Base-by-base conservation (phyloP, 768 basidiomycete genomes). In the Holtermannia corniformis region DNA sequence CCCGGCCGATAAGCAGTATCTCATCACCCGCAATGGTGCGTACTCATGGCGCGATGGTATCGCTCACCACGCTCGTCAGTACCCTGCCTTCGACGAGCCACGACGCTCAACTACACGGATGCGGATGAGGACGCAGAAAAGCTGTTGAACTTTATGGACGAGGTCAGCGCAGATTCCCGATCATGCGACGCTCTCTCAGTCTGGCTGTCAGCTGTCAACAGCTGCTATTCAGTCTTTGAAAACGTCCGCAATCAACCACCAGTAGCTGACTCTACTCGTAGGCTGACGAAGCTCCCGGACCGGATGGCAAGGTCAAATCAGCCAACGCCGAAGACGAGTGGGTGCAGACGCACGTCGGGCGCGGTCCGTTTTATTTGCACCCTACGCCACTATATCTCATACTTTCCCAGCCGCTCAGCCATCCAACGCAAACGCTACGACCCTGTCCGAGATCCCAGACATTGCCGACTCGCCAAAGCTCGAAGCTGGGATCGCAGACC, bases 61-160 rank as follows among this genome's bases (percentile, higher is more conserved):
- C 37, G n/a, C 43, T 12, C 21, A 44, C 4, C 19, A 3, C 5
- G 16, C n/a, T 13, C 23, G 23, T 16, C 50, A 78, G 95, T 97
- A n/a, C 89, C 95, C 5, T 97, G 92, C 72, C 81, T 97, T 26
- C 83, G 93, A 44, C 82, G 95, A 62, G 95, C 91, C 11, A 88
- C 85, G 2, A 84, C 90, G 27, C 78, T 95, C 44, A 85, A 88
- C 43, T 92, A 93, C 76, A 91, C 90, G 1, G 93, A 93, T 61
- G 87, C 84, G 11, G 92, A 96, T 70, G 93, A 95, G 73, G 95
- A 97, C 64, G 88, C 86, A 0, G 93, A 99, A 72, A 86, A 89
- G 41, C 76, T 97, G 21, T 79, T 99, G 44, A 82, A 81, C 28
- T 90, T 97, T 61, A 55, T 73, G 41, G 71, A 72, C 41, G 76